Evolutionary conservation across 805 yeast species (phyloP), one percentile per base, ranked within the genome.

Genomic region (Yamadazyma insecticola): DNA sequence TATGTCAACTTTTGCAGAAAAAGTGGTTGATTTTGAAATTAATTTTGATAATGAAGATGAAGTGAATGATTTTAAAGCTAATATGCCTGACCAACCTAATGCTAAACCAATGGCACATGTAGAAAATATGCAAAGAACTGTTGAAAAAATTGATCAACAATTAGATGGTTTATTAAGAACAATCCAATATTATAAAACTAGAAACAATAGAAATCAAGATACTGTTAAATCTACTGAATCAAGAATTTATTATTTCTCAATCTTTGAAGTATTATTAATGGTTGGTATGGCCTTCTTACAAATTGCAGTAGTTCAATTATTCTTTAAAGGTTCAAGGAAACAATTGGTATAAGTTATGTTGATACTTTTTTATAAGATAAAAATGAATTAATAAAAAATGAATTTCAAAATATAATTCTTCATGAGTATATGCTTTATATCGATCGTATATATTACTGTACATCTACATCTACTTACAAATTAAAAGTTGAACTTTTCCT

Each of bases 171-270:
- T 83, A 39, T 63, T 71, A 45, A 70, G 70, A 43, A 65, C 78
- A 22, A 63, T 90, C 53, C 84, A 81, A 47, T 83, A 89, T 60
- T 88, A 89, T 69, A 83, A 79, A 60, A 79, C 94, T 9, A 81
- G 98, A 66, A 90, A 85, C 60, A 78, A 78, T 63, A 76, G 97
- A 63, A 90, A 90, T 63, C 92, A 86, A 74, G 76, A 81, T 30
- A 86, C 96, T 25, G 96, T 86, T 41, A 70, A 70, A 56, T 76
- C 86, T 30, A 86, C 95, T 19, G 85, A 81, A 50, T 64, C 79
- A 13, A 77, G 95, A 53, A 72, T 86, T 37, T 80, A 82, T 52
- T 85, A 81, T 74, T 74, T 84, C 50, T 78, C 89, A 27, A 60
- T 84, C 32, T 59, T 76, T 36, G 88, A 81, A 53, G 82, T 85